Evolutionary conservation across 1,284 basidiomycete genomes (phyloP), one percentile per base, ranked within the genome.

Genomic region (Apiotrichum porosum): DNA sequence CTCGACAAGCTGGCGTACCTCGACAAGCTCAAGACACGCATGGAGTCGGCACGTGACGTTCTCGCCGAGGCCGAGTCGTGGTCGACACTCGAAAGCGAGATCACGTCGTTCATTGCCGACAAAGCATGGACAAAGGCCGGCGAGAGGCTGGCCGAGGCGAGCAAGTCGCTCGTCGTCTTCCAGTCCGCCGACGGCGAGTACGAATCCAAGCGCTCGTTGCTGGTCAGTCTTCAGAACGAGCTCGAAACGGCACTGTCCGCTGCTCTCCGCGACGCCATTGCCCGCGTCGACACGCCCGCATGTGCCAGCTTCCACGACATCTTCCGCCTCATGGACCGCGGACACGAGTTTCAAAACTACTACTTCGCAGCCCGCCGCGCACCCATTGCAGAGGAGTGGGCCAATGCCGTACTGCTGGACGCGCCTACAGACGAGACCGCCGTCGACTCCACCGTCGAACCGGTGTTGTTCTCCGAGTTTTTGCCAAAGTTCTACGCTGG

Each of bases 211-310:
- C 81, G 87, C 34, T 79, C 82, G 3, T 76, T 97, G 31, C 83
- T 97, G 81, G 82, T 90, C 52, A 88, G 83, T 54, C 78, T 97
- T 22, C 90, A 94, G 68, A 95, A 97, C 66, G 86, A 93, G 68
- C 81, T 97, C 33, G 92, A 97, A 75, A 87, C 88, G 1, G 83
- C 85, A 3, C 79, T 94, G 37, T 89, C 86, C 60, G 84, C 88
- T 10, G 87, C 88, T 1, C 77, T 97, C 46, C 84, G 89, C 24
- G 83, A 85, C 31, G 86, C 87, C 2, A 85, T 93, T 66, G 84
- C 82, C 51, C 77, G 79, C 4, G 81, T 83, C 54, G 88, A 94
- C 66, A 78, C 85, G 36, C 50, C 55, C 19, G 54, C 49, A 10
- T 58, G 58, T 28, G 57, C 57, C 4, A 51, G 44, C 44, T 91